Percentiles rank a stretch among this genome's conserved stretches.
Evolutionary conservation across 1,284 basidiomycete species (phyloP).

Genomic region (Malassezia japonica): DNA sequence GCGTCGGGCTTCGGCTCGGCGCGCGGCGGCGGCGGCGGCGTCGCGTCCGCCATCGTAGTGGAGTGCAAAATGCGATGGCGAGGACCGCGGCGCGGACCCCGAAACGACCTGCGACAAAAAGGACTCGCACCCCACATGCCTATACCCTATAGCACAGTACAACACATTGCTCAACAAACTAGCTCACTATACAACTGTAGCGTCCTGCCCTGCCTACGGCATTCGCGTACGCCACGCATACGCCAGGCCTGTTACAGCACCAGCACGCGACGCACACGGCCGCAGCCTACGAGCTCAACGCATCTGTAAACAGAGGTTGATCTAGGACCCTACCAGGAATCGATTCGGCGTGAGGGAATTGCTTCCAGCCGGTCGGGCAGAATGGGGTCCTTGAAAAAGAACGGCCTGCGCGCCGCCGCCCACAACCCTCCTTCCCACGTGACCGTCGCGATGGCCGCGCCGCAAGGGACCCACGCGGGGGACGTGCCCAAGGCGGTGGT

Average conservation of each 20-base stretch:
- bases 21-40: neutral
- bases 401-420: neutral
- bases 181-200: conserved; percentile 1
- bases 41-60: neutral
- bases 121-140: no score
- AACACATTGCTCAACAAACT: neutral
- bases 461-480: neutral
- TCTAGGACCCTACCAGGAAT: conserved; percentile 22
- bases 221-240: neutral
- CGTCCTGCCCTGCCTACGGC: neutral
- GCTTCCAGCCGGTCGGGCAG: conserved; percentile 17
- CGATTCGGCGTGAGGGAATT: conserved; percentile 12
- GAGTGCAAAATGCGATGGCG: no score
- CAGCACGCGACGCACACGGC: neutral
- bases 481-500: conserved; percentile 59
- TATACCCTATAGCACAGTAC: no score
- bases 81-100: no score
- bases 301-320: conserved; percentile 1
- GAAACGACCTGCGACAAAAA: no score
- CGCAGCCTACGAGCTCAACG: neutral
- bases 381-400: conserved; percentile 12
- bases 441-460: conserved; percentile 1
- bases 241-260: conserved; percentile 20
- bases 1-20: neutral
- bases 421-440: neutral